These are phyloP conservation scores for Termitomyces sp. DNA, from an alignment of 768 basidiomycete species.

Conservation along the genomic window DNA sequence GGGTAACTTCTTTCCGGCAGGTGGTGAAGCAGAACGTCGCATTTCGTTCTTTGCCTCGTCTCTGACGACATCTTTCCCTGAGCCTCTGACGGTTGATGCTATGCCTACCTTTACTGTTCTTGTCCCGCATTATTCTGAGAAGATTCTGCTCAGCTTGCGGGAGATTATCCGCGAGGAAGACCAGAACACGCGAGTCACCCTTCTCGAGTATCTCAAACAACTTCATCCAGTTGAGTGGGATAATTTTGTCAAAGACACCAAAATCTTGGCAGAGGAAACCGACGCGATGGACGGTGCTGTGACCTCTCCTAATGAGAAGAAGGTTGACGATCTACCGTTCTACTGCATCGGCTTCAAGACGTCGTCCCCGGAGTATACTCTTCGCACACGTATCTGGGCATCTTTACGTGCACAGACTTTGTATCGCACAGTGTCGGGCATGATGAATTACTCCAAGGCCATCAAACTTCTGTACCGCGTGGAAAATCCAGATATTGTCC, in stretches of 20 bases:
- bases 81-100: constrained; percentile 92
- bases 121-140: constrained; percentile 98
- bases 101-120: constrained; percentile 99
- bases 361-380: constrained; percentile 96
- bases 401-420: constrained; percentile 97
- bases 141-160: constrained; percentile 92
- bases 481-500: constrained; percentile 97
- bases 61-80: constrained; percentile 91
- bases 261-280: constrained; percentile 94
- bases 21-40: constrained; percentile 94
- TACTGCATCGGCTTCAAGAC: constrained; percentile 99
- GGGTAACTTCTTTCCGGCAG: constrained; percentile 87
- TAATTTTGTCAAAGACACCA: constrained; percentile 99
- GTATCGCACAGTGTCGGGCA: constrained; percentile 97
- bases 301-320: constrained; percentile 72
- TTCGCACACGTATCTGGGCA: constrained; percentile 99
- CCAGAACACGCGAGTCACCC: constrained; percentile 91
- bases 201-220: constrained; percentile 97
- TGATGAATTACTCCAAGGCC: constrained; percentile 99
- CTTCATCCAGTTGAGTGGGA: constrained; percentile 99
- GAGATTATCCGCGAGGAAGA: constrained; percentile 99
- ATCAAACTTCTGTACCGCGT: constrained; percentile 99
- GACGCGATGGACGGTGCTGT: constrained; percentile 53
- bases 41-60: constrained; percentile 99
- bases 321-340: constrained; percentile 93